These are phyloP conservation scores for Penicillium fimorum DNA, from an alignment of 495 filamentous ascomycete species.

Conservation along the genomic window DNA sequence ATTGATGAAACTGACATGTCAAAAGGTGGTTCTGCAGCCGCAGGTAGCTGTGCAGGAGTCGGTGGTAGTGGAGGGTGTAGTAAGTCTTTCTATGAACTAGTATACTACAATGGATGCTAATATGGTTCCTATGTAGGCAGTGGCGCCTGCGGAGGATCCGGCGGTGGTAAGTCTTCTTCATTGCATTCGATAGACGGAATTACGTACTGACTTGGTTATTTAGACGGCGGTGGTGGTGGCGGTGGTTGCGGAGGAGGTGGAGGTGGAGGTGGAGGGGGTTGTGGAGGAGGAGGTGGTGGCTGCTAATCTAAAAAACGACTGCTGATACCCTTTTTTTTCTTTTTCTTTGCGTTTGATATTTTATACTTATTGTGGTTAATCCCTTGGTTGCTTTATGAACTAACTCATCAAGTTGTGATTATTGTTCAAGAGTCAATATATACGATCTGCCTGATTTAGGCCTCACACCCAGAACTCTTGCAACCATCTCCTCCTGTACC, in stretches of 20 bases:
- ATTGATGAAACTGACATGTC: background rate
- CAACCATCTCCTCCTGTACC: too few species aligned
- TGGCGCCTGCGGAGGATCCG: conserved; percentile 3
- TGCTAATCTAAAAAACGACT: background rate
- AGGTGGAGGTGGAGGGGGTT: conserved; percentile 22
- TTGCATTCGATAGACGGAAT: background rate
- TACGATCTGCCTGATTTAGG: background rate
- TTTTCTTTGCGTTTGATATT: background rate
- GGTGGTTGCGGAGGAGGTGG: conserved; percentile 24
- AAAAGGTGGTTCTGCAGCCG: conserved; percentile 1
- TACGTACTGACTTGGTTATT: background rate
- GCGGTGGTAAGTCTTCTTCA: conserved; percentile 12
- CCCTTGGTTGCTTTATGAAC: background rate
- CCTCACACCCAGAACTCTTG: background rate
- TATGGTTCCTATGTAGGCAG: background rate
- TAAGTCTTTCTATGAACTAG: background rate
- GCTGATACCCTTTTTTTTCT: background rate
- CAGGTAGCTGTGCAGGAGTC: background rate
- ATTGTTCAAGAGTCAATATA: background rate
- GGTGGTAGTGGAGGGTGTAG: background rate
- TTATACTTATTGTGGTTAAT: background rate
- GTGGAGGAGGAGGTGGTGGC: conserved; percentile 27
- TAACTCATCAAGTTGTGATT: background rate
- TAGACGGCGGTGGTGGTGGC: conserved; percentile 35
- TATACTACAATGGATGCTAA: background rate